Conservation (phyloP, 371 early-diverging fungal species). For the Cokeromyces recurvatus region DNA sequence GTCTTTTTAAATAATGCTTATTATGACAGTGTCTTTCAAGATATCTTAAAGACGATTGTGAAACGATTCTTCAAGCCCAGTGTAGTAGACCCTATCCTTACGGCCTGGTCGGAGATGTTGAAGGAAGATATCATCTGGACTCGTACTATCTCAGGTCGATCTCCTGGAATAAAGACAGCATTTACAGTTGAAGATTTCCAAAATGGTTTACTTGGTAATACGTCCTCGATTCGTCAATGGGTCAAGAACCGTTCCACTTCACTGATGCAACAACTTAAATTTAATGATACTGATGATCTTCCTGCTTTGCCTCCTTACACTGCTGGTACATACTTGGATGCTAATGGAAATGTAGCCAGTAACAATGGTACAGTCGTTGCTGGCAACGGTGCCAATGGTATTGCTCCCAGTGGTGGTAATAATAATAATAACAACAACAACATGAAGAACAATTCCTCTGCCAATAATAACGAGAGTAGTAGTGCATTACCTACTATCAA, state of each 20-base stretch:
- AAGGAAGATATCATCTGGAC: slow-evolving; percentile 52
- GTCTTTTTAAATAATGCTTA: slow-evolving; percentile 37
- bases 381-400: not conserved
- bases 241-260: slow-evolving; percentile 25
- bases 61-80: slow-evolving; percentile 52
- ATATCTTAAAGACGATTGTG: slow-evolving; percentile 44
- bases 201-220: slow-evolving; percentile 30
- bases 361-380: slow-evolving; percentile 6
- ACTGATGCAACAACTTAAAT: slow-evolving; percentile 27
- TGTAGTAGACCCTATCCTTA: slow-evolving; percentile 39
- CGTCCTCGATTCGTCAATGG: slow-evolving; percentile 30
- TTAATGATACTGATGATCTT: slow-evolving; percentile 35
- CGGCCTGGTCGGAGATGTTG: slow-evolving; percentile 48
- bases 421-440: too few species aligned
- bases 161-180: slow-evolving; percentile 36
- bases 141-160: slow-evolving; percentile 27
- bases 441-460: too few species aligned
- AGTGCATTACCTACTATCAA: slow-evolving; percentile 4
- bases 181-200: slow-evolving; percentile 42
- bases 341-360: slow-evolving; percentile 19
- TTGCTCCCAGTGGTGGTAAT: not conserved
- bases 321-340: slow-evolving; percentile 24
- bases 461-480: not conserved
- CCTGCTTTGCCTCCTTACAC: slow-evolving; percentile 30
- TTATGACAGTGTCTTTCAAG: slow-evolving; percentile 42